Base-by-base conservation (phyloP, 2,329 filamentous ascomycete genomes). In the Colletotrichum zoysiae region DNA sequence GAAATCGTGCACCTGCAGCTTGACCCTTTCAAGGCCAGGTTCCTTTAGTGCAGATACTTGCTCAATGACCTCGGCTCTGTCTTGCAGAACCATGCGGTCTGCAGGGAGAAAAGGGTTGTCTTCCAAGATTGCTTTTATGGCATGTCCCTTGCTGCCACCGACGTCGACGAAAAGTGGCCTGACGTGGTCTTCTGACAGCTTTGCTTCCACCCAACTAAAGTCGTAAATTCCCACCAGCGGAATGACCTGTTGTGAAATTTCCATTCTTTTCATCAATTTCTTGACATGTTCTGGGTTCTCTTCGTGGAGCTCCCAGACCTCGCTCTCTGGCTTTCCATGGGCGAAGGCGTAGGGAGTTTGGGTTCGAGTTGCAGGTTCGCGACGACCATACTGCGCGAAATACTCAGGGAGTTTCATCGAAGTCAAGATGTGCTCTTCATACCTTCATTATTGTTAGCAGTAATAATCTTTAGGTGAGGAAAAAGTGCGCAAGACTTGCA, bases 111-210 rank as follows among this genome's bases (percentile, higher is more conserved):
- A 71, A 1, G 42, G 51, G 30, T 70, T 74, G 12, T 67, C 62
- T 11, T 64, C 16, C n/a, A 65, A 42, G 23, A 78, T 76, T 0
- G 74, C 72, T n/a, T 63, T 68, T 8, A 77, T 58, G 5, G 74
- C 74, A 33, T 77, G 76, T 2, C 81, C 80, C 55, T 76, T 78
- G 6, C 80, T 76, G 42, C 79, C 80, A 30, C 80, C 80, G 23
- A 82, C 77, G 66, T 82, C 79, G 5, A 82, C 79, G 26, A 82
- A 67, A 7, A 80, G 58, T 0, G 71, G 48, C 5, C 79, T 71
- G 1, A 74, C 65, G 2, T 50, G 9, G 3, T 63, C 16, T 9
- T 71, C 66, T 2, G 38, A 16, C 0, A 70, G 61, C 8, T 70
- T 63, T 0, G 67, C 57, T 1, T 74, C 74, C 8, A 78, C 73